phyloP scores from a whole-genome alignment of 805 yeast species.

The Candida alai region DNA sequence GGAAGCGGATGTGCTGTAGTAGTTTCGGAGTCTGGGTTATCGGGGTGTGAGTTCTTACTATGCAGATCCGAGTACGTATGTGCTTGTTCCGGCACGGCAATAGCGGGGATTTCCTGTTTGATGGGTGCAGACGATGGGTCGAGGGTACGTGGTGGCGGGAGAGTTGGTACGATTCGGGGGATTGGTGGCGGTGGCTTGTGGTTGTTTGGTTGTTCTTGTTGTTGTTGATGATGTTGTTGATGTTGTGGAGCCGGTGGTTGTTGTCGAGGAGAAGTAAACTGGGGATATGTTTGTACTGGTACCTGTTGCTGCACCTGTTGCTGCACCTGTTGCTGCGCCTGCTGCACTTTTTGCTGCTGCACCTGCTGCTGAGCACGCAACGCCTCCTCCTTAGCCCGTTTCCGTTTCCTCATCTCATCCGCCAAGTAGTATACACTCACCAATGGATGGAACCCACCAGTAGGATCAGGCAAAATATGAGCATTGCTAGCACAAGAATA shows the following conservation, averaged over 20 bases:
- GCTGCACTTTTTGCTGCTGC: conserved; percentile 13
- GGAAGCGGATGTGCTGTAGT: too few species aligned
- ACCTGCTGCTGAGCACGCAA: conserved; percentile 26
- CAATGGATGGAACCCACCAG: conserved; percentile 83
- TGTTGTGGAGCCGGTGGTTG: conserved; percentile 6
- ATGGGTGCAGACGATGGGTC: conserved; percentile 1
- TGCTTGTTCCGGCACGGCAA: conserved; percentile 39
- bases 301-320: conserved; percentile 8
- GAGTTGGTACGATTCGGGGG: conserved; percentile 15
- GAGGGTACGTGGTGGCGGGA: conserved; percentile 3
- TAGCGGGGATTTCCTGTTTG: conserved; percentile 10
- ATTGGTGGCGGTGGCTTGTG: conserved; percentile 16
- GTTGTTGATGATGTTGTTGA: conserved; percentile 2
- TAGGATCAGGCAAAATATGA: conserved; percentile 62
- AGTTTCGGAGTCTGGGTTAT: too few species aligned
- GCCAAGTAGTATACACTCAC: conserved; percentile 83
- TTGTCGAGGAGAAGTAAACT: conserved; percentile 4
- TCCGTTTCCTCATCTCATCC: conserved; percentile 75
- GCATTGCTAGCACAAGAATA: conserved; percentile 32
- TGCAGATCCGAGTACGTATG: conserved; percentile 30
- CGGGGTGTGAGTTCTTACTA: too few species aligned
- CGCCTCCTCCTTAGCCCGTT: conserved; percentile 54
- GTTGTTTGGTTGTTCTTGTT: conserved; percentile 7
- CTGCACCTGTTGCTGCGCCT: conserved; percentile 3
- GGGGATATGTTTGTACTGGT: conserved; percentile 8